Evolutionary conservation across 2,329 filamentous ascomycete species (phyloP), one percentile per base, ranked within the genome.

Genomic region (Aspergillus chevalieri): DNA sequence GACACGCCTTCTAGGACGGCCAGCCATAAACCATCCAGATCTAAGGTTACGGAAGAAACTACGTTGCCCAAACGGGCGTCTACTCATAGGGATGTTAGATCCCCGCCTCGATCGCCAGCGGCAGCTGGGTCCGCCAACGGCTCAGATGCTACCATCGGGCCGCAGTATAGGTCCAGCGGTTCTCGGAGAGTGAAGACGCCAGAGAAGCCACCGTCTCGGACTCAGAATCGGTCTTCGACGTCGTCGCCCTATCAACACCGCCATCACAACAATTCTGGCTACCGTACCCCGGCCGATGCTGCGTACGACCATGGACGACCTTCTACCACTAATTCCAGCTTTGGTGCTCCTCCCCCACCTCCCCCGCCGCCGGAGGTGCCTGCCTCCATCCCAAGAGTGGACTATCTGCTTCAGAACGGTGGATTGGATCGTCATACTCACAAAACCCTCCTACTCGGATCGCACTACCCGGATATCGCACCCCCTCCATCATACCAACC

Each of bases 381-480:
- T 33, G 77, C 85, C 41, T 83, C 89, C 38, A 79, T 84, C 10
- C 92, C 92, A 0, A 82, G 88, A 52, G 90, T 97, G 15, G 92
- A 97, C 65, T 97, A 97, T 65, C 76, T 97, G 15, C 78, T 96
- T 48, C 89, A 93, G 60, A 86, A 96, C 66, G 92, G 92, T 36
- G 92, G 92, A 1, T 73, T 97, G 15, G 69, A 83, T 19, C 79
- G 86, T 42, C 76, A 83, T 1, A 80, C 93, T 0, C 83, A 90
- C 1, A 87, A 85, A 59, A 82, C 83, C 51, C 82, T 96, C 47
- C 74, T 95, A 6, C 57, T 65, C 43, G 67, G 68, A 5, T 65
- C 67, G 8, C 67, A 63, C 6, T 36, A 84, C 77, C 41, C 74
- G 81, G 49, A 85, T 81, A 28, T 77, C 70, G 48, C 76, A 74